Conservation (phyloP, 257 asterid species). For the Galeopsis tetrahit region DNA sequence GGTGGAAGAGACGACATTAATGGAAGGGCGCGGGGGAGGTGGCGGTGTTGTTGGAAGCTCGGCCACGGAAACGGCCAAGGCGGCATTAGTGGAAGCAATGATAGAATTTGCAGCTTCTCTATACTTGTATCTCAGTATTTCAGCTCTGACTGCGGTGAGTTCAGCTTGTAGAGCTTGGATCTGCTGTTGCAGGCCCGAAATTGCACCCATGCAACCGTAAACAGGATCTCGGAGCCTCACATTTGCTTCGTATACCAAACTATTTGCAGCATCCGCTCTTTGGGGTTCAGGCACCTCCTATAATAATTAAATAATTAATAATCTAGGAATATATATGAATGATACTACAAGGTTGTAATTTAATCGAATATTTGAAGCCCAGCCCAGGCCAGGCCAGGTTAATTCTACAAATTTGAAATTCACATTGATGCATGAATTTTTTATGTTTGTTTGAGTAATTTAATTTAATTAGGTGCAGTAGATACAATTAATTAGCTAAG, state of each 20-base stretch:
- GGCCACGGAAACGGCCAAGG: slow-evolving; percentile 59
- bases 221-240: slow-evolving; percentile 89
- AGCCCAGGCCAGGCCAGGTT: too few relatives aligned
- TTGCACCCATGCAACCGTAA: slow-evolving; percentile 97
- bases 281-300: slow-evolving; percentile 84
- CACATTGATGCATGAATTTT: too few relatives aligned
- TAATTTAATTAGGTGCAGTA: too few relatives aligned
- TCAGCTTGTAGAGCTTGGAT: slow-evolving; percentile 75
- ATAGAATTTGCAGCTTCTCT: slow-evolving; percentile 73
- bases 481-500: too few relatives aligned
- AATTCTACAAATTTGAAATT: too few relatives aligned
- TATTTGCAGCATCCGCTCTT: slow-evolving; percentile 87
- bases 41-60: slow-evolving; percentile 77
- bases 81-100: slow-evolving; percentile 60
- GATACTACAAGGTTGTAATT: neutral
- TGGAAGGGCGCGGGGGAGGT: slow-evolving; percentile 39
- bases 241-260: slow-evolving; percentile 91
- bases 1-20: slow-evolving; percentile 50
- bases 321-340: neutral
- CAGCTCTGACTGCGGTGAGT: slow-evolving; percentile 71
- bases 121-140: slow-evolving; percentile 70
- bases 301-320: neutral
- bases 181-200: slow-evolving; percentile 81
- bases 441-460: too few relatives aligned
- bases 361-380: too few relatives aligned